phyloP scores from a whole-genome alignment of 2,329 filamentous ascomycete species.

The Ampelomyces quisqualis region DNA sequence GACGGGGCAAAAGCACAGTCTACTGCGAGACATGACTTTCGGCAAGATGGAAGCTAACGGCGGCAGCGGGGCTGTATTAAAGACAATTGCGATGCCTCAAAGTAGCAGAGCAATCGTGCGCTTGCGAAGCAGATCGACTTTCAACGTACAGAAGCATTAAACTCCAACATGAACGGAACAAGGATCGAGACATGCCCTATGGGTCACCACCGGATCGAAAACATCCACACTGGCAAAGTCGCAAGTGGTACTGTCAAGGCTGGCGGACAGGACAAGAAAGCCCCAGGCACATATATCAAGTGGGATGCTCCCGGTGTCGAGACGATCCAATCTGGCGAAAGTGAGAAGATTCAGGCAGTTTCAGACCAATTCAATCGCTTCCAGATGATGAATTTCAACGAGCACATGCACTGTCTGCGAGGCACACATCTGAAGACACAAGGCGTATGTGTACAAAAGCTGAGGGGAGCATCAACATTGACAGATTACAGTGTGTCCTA shows the following conservation, averaged over 20 bases:
- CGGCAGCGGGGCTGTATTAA: not conserved
- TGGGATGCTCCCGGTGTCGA: constrained; percentile 48
- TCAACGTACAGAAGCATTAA: too few species aligned
- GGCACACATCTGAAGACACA: constrained; percentile 53
- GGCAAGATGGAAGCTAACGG: constrained; percentile 14
- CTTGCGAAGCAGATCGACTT: not conserved
- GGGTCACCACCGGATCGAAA: constrained; percentile 25
- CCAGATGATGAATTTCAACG: constrained; percentile 49
- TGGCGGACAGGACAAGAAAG: constrained; percentile 26
- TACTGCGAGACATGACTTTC: constrained; percentile 2
- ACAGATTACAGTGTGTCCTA: constrained; percentile 45
- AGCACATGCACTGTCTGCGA: constrained; percentile 33
- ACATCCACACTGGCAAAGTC: constrained; percentile 32
- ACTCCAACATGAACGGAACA: constrained; percentile 14
- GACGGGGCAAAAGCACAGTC: not conserved
- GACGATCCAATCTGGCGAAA: constrained; percentile 43
- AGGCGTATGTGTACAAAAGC: constrained; percentile 33
- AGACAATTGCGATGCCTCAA: constrained; percentile 1
- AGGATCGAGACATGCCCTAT: constrained; percentile 22
- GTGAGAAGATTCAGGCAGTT: constrained; percentile 49
- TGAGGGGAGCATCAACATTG: not conserved
- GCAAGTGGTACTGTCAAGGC: constrained; percentile 27
- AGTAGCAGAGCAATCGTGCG: not conserved
- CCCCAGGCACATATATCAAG: constrained; percentile 42
- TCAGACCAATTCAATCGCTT: constrained; percentile 51